Evolutionary conservation across 2,329 filamentous ascomycete species (phyloP), one percentile per base, ranked within the genome.

Genomic region (Penicillium sp.): DNA sequence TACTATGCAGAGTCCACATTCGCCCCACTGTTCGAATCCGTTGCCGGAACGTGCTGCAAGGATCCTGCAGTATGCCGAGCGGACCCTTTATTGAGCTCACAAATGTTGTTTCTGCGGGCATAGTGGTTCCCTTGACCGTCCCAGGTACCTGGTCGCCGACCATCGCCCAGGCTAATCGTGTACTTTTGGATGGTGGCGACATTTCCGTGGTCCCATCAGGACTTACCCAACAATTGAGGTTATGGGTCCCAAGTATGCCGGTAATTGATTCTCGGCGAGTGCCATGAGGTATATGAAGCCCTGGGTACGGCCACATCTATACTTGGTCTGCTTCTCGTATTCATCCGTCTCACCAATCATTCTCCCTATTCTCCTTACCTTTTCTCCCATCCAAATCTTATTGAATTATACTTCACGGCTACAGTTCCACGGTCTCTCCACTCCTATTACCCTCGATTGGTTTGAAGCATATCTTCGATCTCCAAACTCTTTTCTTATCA

Each of bases 31-130:
- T 61, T 55, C 46, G 42, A 48, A 49, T 25, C 34, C 50, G 35
- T 50, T 55, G 42, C 41, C 53, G 47, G 48, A 63, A 62, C 62
- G 62, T 65, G 61, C 48, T 57, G 62, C 61, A 65, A 61, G 62
- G 60, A 65, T 59, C 49, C 49, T 57, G 56, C 56, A 58, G 12
- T 39, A 23, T 47, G 31, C 58, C 53, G 44, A 58, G 40, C 10
- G 29, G 50, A 35, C 23, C 42, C 42, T 23, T 47, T 38, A 39
- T 54, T 58, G 57, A 52, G 48, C 50, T 54, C 54, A 50, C 46
- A 58, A 61, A 57, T 54, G 12, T 51, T 37, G 37, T 32, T 45
- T 52, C 44, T 46, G 34, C 9, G 16, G 40, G 44, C 37, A 56
- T 53, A 13, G 54, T 38, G 44, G 55, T 50, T 57, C 51, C 55